phyloP scores from a whole-genome alignment of 805 yeast genomes.

The Zygosaccharomyces bisporus region DNA sequence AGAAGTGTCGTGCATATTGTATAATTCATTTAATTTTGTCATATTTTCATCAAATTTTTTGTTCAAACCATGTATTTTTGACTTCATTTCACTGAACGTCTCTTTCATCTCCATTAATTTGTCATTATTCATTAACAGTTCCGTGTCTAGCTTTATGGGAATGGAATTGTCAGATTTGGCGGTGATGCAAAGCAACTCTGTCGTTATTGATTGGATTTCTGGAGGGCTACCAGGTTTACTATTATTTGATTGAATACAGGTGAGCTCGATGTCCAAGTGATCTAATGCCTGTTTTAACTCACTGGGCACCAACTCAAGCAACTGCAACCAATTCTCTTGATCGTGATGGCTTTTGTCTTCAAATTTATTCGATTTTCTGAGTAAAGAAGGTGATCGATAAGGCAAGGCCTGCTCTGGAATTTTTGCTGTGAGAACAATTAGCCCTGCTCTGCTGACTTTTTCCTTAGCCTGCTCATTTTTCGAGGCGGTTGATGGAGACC shows the following conservation, averaged over 20 bases:
- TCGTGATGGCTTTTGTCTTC: constrained; percentile 36
- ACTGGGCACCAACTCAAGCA: constrained; percentile 29
- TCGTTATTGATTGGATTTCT: constrained; percentile 28
- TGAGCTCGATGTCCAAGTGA: constrained; percentile 31
- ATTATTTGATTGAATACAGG: constrained; percentile 35
- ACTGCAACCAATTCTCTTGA: constrained; percentile 35
- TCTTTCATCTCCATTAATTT: constrained; percentile 24
- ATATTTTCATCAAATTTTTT: constrained; percentile 24
- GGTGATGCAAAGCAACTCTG: constrained; percentile 36
- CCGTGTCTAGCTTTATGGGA: constrained; percentile 41
- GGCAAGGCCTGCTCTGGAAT: constrained; percentile 38
- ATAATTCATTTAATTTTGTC: constrained; percentile 27
- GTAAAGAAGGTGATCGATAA: constrained; percentile 38
- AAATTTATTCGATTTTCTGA: constrained; percentile 37
- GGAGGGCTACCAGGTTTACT: constrained; percentile 33
- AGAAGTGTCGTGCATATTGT: constrained; percentile 21
- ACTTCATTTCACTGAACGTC: constrained; percentile 21
- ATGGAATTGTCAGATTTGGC: constrained; percentile 37
- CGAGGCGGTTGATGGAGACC: constrained; percentile 8
- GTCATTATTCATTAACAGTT: constrained; percentile 27
- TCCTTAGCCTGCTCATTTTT: constrained; percentile 5
- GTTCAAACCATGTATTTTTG: constrained; percentile 15
- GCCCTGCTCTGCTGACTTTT: constrained; percentile 27
- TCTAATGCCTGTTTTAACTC: constrained; percentile 30
- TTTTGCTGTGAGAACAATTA: constrained; percentile 30